These are phyloP conservation scores for Erysiphe pulchra DNA, from an alignment of 2,329 filamentous ascomycete species.

Conservation along the genomic window DNA sequence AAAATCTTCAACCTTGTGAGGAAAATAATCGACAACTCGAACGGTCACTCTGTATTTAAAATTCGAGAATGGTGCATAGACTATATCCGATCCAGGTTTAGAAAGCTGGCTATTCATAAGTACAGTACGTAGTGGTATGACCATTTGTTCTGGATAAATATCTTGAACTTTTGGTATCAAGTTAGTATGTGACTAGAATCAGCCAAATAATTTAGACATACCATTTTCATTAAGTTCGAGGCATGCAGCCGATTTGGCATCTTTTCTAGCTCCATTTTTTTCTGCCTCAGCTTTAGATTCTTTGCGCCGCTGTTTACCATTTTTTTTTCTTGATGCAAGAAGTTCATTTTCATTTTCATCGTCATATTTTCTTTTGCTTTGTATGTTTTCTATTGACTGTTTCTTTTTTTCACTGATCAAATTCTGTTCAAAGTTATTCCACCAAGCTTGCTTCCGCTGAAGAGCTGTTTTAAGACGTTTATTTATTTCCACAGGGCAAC, in stretches of 20 bases:
- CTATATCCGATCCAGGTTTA: constrained; percentile 13
- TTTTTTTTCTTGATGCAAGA: constrained; percentile 6
- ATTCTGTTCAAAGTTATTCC: constrained; percentile 16
- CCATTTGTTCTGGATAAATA: constrained; percentile 17
- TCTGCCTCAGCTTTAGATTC: constrained; percentile 11
- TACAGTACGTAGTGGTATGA: constrained; percentile 5
- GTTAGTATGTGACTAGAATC: neutral
- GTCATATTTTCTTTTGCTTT: neutral
- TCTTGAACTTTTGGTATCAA: constrained; percentile 18
- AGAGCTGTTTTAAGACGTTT: constrained; percentile 29
- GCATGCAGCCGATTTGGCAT: constrained; percentile 11
- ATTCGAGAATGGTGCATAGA: constrained; percentile 43
- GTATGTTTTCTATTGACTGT: neutral
- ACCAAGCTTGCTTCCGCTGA: constrained; percentile 38
- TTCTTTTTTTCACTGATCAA: constrained; percentile 5
- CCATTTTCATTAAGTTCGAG: constrained; percentile 15
- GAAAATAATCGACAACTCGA: constrained; percentile 63
- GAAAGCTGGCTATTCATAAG: constrained; percentile 19
- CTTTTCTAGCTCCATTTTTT: constrained; percentile 9
- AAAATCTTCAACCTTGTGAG: constrained; percentile 46
- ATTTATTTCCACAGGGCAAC: constrained; percentile 19
- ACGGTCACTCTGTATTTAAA: constrained; percentile 41
- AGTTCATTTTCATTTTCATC: constrained; percentile 5
- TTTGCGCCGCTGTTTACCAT: constrained; percentile 9
- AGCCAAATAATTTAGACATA: constrained; percentile 2